Percentiles rank a stretch among this genome's conserved stretches.
Evolutionary conservation across 139 green algal species (phyloP).

Genomic region (Tetradesmus lagerheimii): DNA sequence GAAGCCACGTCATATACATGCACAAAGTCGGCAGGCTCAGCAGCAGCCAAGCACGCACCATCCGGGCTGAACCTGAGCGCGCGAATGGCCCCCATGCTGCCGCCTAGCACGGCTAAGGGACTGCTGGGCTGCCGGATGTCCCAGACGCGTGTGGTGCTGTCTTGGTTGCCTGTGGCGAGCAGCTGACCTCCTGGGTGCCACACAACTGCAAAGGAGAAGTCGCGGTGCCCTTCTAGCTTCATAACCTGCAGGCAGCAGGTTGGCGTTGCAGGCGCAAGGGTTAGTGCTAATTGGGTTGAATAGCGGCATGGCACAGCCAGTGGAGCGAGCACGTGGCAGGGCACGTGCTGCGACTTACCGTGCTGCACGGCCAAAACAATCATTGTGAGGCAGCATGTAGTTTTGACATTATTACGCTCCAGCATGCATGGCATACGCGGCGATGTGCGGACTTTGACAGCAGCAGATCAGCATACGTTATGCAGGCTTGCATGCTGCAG

Average conservation of each 20-base stretch:
- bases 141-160: constrained; percentile 88
- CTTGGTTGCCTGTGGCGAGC: constrained; percentile 95
- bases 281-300: too few relatives aligned
- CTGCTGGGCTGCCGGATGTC: constrained; percentile 69
- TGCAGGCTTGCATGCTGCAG: too few relatives aligned
- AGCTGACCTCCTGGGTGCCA: constrained; percentile 90
- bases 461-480: too few relatives aligned
- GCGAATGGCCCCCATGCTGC: constrained; percentile 84
- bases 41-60: constrained; percentile 83
- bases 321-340: not conserved
- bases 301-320: not conserved
- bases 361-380: too few relatives aligned
- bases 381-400: too few relatives aligned
- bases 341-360: too few relatives aligned
- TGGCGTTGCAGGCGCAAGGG: not conserved
- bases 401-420: too few relatives aligned
- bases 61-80: constrained; percentile 82
- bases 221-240: constrained; percentile 79
- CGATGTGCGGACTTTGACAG: too few relatives aligned
- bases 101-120: constrained; percentile 66
- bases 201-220: constrained; percentile 94
- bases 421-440: too few relatives aligned
- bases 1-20: constrained; percentile 85
- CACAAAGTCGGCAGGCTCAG: constrained; percentile 96
- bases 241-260: not conserved